These are phyloP conservation scores for Fusarium albosuccineum DNA, from an alignment of 2,329 filamentous ascomycete genomes.

Conservation along the genomic window DNA sequence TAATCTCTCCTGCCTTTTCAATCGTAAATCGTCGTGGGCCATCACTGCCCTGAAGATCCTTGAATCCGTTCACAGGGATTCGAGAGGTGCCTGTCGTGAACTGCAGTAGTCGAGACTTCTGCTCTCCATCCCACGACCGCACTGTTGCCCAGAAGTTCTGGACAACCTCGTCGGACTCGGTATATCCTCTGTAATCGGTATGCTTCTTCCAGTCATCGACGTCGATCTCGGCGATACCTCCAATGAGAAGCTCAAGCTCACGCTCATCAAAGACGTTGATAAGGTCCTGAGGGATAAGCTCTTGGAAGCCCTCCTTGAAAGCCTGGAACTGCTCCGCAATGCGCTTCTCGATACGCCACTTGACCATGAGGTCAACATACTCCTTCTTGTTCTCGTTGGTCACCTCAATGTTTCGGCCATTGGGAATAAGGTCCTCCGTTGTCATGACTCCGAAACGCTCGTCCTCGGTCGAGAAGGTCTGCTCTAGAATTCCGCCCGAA, in stretches of 20 bases:
- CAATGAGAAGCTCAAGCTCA: conserved; percentile 94
- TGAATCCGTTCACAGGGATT: conserved; percentile 99
- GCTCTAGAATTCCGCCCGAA: conserved; percentile 88
- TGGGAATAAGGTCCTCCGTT: conserved; percentile 92
- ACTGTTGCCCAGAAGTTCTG: conserved; percentile 99
- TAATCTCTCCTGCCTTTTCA: conserved; percentile 93
- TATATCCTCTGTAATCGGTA: conserved; percentile 98
- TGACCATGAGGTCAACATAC: conserved; percentile 98
- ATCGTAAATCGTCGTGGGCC: conserved; percentile 96
- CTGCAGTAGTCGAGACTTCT: conserved; percentile 95
- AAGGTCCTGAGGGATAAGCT: conserved; percentile 94
- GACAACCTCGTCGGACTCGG: conserved; percentile 96
- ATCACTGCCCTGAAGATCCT: conserved; percentile 97
- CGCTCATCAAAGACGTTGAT: conserved; percentile 99
- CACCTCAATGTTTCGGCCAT: conserved; percentile 91
- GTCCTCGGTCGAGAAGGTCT: conserved; percentile 97
- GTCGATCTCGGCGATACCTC: conserved; percentile 99
- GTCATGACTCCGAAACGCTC: conserved; percentile 96
- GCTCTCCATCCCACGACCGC: conserved; percentile 96
- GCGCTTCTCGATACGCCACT: conserved; percentile 99
- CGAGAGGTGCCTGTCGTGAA: conserved; percentile 98
- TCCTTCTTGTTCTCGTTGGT: conserved; percentile 99
- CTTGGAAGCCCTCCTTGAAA: conserved; percentile 97
- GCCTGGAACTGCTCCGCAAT: conserved; percentile 98
- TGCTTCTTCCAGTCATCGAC: conserved; percentile 99